These are phyloP conservation scores for Ascodesmis nigricans DNA, from an alignment of 495 filamentous ascomycete genomes.

Conservation along the genomic window DNA sequence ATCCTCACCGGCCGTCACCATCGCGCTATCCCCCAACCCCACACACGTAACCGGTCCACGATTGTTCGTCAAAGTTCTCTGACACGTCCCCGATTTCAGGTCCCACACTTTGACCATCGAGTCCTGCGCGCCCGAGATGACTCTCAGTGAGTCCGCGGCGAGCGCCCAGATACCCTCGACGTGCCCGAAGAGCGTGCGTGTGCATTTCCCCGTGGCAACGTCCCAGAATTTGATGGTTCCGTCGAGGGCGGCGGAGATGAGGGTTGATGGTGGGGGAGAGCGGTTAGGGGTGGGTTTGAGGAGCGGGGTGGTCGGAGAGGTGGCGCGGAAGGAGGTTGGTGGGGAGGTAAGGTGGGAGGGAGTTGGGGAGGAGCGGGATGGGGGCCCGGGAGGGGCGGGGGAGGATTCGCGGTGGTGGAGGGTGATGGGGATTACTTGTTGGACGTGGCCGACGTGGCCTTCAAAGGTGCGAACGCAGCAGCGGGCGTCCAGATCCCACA, in stretches of 20 bases:
- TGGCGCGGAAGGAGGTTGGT: neutral
- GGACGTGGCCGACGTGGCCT: slow-evolving; percentile 89
- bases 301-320: slow-evolving; percentile 23
- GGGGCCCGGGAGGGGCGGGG: slow-evolving; percentile 61
- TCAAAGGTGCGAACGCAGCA: slow-evolving; percentile 58
- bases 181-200: slow-evolving; percentile 89
- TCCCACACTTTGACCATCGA: slow-evolving; percentile 96
- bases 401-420: slow-evolving; percentile 51
- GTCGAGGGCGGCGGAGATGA: slow-evolving; percentile 79
- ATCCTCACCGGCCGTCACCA: slow-evolving; percentile 84
- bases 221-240: slow-evolving; percentile 88
- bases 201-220: slow-evolving; percentile 51
- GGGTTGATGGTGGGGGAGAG: slow-evolving; percentile 52
- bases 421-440: slow-evolving; percentile 65
- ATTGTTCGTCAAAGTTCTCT: slow-evolving; percentile 78
- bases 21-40: slow-evolving; percentile 63
- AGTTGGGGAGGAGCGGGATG: slow-evolving; percentile 24
- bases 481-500: slow-evolving; percentile 83
- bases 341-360: slow-evolving; percentile 16
- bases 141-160: slow-evolving; percentile 69
- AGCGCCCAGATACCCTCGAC: slow-evolving; percentile 91
- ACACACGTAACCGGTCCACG: slow-evolving; percentile 79
- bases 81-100: slow-evolving; percentile 68
- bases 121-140: slow-evolving; percentile 78
- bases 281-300: slow-evolving; percentile 33